A percentile compares a stretch with the other conserved stretches of the same genome.
Conservation (phyloP, 2,329 filamentous ascomycete species). For the Botryosphaeria dothidea region DNA sequence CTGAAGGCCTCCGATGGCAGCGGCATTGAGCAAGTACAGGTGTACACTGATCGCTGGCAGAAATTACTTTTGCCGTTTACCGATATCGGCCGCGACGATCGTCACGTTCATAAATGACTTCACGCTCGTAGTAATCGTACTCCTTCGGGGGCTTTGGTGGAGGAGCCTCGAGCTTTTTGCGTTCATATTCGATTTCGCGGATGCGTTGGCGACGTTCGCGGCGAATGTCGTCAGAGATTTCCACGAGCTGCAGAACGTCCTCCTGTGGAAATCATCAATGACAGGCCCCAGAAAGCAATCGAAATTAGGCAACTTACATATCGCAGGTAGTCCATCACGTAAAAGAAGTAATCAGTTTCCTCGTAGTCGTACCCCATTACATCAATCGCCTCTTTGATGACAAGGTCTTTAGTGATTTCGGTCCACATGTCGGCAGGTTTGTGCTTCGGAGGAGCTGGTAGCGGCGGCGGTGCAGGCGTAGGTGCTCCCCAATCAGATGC, state of each 20-base stretch:
- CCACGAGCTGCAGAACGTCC: conserved; percentile 80
- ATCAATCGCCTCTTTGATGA: conserved; percentile 83
- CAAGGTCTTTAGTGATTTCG: conserved; percentile 91
- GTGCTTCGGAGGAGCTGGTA: conserved; percentile 29
- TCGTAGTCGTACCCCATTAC: conserved; percentile 83
- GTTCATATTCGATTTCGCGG: conserved; percentile 63
- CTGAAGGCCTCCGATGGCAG: not conserved
- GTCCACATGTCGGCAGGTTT: conserved; percentile 74
- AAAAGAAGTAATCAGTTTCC: conserved; percentile 86
- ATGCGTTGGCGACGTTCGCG: conserved; percentile 61
- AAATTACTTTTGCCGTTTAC: conserved; percentile 24
- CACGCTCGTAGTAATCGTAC: conserved; percentile 68
- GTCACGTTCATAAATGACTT: conserved; percentile 56
- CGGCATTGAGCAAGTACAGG: not conserved
- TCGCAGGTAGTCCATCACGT: conserved; percentile 85
- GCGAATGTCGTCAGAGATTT: conserved; percentile 80
- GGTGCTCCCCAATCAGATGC: conserved; percentile 46
- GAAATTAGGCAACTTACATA: conserved; percentile 64
- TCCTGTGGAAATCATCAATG: conserved; percentile 61
- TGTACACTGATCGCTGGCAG: not conserved
- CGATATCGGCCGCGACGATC: conserved; percentile 50
- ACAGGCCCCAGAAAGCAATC: not conserved
- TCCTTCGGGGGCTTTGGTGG: conserved; percentile 38
- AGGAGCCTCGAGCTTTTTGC: conserved; percentile 20
- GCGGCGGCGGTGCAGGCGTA: conserved; percentile 19